Percentiles rank a stretch among this genome's conserved stretches.
These are phyloP conservation scores for Pichia terricola DNA, from an alignment of 1,139 yeast species.

Conservation along the genomic window DNA sequence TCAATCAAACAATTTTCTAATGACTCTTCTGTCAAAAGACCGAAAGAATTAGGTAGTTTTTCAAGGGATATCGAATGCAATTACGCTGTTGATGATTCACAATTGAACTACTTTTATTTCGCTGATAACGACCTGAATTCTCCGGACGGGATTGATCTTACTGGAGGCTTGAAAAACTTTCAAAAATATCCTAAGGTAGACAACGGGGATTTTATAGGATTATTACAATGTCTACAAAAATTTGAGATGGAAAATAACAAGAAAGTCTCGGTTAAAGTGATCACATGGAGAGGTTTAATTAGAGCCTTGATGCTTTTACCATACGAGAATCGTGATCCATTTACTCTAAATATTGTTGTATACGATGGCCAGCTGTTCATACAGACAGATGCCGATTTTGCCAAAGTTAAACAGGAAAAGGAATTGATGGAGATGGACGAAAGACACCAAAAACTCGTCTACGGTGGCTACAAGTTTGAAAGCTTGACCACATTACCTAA, in stretches of 20 bases:
- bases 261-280: conserved; percentile 51
- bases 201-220: conserved; percentile 36
- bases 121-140: conserved; percentile 57
- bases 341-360: conserved; percentile 50
- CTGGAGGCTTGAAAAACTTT: conserved; percentile 54
- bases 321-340: conserved; percentile 42
- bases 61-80: conserved; percentile 45
- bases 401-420: conserved; percentile 11
- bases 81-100: conserved; percentile 40
- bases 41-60: conserved; percentile 57
- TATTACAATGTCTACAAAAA: conserved; percentile 44
- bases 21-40: conserved; percentile 56
- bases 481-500: conserved; percentile 61
- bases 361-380: conserved; percentile 87
- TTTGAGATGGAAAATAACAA: conserved; percentile 42
- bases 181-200: conserved; percentile 27
- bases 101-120: conserved; percentile 60
- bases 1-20: conserved; percentile 41
- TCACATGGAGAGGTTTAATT: conserved; percentile 81
- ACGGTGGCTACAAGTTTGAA: conserved; percentile 81
- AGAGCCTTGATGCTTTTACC: conserved; percentile 58
- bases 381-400: conserved; percentile 44
- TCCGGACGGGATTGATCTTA: conserved; percentile 42
- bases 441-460: conserved; percentile 32
- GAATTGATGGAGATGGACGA: conserved; percentile 7